Evolutionary conservation across 345 rosid species (phyloP).

Genomic region (Eucalyptus tenuipes): DNA sequence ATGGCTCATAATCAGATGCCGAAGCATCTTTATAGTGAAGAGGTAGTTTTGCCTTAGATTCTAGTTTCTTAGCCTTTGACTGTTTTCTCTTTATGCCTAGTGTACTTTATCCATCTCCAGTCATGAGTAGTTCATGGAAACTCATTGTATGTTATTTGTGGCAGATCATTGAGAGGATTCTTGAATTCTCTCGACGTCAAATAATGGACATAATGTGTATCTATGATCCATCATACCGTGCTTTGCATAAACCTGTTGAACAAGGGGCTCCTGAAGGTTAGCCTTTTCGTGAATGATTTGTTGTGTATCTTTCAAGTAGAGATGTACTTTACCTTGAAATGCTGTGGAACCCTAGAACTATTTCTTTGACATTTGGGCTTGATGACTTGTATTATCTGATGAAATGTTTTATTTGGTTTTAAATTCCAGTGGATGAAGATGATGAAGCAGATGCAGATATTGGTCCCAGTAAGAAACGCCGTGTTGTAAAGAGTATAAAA

Average conservation of each 20-base stretch:
- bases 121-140: neutral
- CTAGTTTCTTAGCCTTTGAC: neutral
- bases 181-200: conserved; percentile 93
- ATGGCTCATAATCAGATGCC: conserved; percentile 92
- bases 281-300: conserved; percentile 2
- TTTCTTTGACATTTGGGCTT: neutral
- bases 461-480: conserved; percentile 77
- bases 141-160: neutral
- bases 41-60: conserved; percentile 27
- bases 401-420: neutral
- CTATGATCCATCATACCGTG: conserved; percentile 86
- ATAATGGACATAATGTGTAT: conserved; percentile 80
- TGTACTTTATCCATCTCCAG: neutral
- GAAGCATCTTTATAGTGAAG: conserved; percentile 90
- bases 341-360: neutral
- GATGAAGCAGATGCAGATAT: conserved; percentile 68
- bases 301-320: neutral
- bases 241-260: conserved; percentile 70
- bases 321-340: neutral
- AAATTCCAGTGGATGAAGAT: conserved; percentile 51
- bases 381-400: neutral
- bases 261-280: conserved; percentile 70
- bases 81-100: neutral
- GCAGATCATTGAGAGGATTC: conserved; percentile 90
- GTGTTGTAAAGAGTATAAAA: conserved; percentile 52